Evolutionary conservation across 495 filamentous ascomycete genomes (phyloP).

Genomic region (Thermochaetoides thermophila): DNA sequence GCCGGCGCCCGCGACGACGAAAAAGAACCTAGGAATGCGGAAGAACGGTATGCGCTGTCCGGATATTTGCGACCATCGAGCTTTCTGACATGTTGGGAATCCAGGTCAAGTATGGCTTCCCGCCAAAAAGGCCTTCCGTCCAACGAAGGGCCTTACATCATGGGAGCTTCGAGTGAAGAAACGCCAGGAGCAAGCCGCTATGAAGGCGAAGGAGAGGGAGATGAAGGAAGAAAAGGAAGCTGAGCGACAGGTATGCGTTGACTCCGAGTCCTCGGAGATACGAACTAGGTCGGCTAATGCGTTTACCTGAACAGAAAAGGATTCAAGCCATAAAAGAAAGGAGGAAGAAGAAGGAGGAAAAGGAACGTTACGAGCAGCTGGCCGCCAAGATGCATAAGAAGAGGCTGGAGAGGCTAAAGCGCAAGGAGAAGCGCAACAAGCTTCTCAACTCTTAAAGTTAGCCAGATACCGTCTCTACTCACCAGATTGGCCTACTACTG

Average conservation of each 20-base stretch:
- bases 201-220: constrained; percentile 82
- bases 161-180: constrained; percentile 59
- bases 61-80: background rate
- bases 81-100: constrained; percentile 2
- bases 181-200: constrained; percentile 47
- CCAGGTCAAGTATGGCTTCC: constrained; percentile 90
- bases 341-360: constrained; percentile 77
- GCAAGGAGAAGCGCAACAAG: constrained; percentile 96
- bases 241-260: constrained; percentile 53
- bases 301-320: constrained; percentile 40
- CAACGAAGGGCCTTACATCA: constrained; percentile 54
- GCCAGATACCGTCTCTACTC: no score
- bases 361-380: constrained; percentile 84
- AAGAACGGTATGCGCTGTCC: constrained; percentile 41
- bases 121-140: constrained; percentile 74
- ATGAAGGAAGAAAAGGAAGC: constrained; percentile 92
- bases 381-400: constrained; percentile 96
- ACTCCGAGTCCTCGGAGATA: background rate
- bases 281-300: constrained; percentile 2
- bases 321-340: constrained; percentile 70
- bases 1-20: constrained; percentile 5
- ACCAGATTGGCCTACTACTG: no score
- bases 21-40: constrained; percentile 39
- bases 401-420: constrained; percentile 79
- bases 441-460: constrained; percentile 84